phyloP scores from a whole-genome alignment of 2,329 filamentous ascomycete species.

The Exophiala phaeomuriformis region DNA sequence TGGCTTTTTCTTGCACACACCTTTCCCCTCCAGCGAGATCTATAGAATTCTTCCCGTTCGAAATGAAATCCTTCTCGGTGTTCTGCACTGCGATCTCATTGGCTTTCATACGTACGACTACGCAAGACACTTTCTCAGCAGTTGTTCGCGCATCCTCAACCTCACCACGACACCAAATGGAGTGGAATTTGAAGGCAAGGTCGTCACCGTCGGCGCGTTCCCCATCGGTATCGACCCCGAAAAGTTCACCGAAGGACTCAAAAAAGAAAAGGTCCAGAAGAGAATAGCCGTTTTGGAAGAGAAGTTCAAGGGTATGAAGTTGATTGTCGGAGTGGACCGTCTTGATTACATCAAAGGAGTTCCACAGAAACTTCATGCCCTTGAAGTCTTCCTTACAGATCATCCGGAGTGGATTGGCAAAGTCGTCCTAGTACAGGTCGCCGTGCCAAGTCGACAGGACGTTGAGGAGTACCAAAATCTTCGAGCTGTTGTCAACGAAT shows the following conservation, averaged over 20 bases:
- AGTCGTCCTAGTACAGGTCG: constrained; percentile 91
- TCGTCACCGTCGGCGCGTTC: constrained; percentile 88
- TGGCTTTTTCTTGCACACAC: constrained; percentile 95
- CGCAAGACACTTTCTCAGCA: constrained; percentile 93
- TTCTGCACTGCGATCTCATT: constrained; percentile 88
- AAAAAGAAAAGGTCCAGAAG: constrained; percentile 78
- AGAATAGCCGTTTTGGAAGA: constrained; percentile 76
- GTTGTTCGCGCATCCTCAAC: constrained; percentile 82
- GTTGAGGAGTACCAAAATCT: constrained; percentile 98
- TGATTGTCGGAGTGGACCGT: constrained; percentile 93
- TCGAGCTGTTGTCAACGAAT: constrained; percentile 88
- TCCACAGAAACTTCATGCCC: constrained; percentile 90
- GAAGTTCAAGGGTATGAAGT: constrained; percentile 92
- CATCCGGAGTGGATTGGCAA: constrained; percentile 98
- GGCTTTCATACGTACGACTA: constrained; percentile 99
- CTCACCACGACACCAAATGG: constrained; percentile 76
- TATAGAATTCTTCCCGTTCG: constrained; percentile 92
- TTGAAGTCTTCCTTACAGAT: constrained; percentile 93
- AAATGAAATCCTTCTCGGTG: constrained; percentile 76
- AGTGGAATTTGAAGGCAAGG: constrained; percentile 80
- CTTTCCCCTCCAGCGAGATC: constrained; percentile 94
- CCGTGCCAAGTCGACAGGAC: constrained; percentile 87
- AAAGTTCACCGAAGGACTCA: constrained; percentile 83
- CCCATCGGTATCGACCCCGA: constrained; percentile 97
- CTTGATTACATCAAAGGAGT: constrained; percentile 99